These are phyloP conservation scores for Cercophora sp. DNA, from an alignment of 495 filamentous ascomycete species.

Conservation along the genomic window DNA sequence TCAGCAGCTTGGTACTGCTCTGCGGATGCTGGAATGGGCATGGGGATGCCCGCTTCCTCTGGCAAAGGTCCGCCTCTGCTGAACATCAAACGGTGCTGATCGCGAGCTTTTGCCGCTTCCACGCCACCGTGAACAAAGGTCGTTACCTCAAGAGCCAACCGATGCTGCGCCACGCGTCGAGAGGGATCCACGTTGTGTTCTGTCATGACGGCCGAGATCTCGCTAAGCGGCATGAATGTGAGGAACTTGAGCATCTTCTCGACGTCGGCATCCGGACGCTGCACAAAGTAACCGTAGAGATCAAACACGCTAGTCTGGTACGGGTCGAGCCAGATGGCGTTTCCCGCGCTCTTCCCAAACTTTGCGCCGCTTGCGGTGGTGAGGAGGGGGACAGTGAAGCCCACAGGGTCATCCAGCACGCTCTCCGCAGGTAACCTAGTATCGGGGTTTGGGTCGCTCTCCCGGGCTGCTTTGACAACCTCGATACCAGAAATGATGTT, in stretches of 20 bases:
- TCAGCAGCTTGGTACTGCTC: slow-evolving; percentile 13
- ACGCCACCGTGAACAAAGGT: slow-evolving; percentile 68
- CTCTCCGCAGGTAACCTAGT: slow-evolving; percentile 16
- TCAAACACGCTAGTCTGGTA: slow-evolving; percentile 78
- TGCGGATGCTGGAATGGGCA: not conserved
- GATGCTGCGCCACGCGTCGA: slow-evolving; percentile 73
- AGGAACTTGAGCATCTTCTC: slow-evolving; percentile 82
- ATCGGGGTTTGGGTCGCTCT: slow-evolving; percentile 44
- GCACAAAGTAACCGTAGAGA: slow-evolving; percentile 82
- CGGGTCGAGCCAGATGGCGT: slow-evolving; percentile 88
- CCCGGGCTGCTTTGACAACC: slow-evolving; percentile 66
- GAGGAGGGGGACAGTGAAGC: slow-evolving; percentile 85
- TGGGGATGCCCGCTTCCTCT: slow-evolving; percentile 26
- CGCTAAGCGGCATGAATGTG: slow-evolving; percentile 72
- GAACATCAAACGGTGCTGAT: slow-evolving; percentile 58
- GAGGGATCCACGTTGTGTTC: slow-evolving; percentile 62
- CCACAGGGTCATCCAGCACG: slow-evolving; percentile 59
- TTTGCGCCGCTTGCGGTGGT: slow-evolving; percentile 83
- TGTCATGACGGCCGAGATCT: slow-evolving; percentile 61
- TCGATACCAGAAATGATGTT: slow-evolving; percentile 94
- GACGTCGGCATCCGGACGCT: slow-evolving; percentile 75
- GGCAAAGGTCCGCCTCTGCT: no score
- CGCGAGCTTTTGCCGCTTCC: slow-evolving; percentile 52
- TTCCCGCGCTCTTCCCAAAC: slow-evolving; percentile 92
- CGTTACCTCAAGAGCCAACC: slow-evolving; percentile 74